Evolutionary conservation across 2,329 filamentous ascomycete genomes (phyloP).

Genomic region (Aspergillus felis): DNA sequence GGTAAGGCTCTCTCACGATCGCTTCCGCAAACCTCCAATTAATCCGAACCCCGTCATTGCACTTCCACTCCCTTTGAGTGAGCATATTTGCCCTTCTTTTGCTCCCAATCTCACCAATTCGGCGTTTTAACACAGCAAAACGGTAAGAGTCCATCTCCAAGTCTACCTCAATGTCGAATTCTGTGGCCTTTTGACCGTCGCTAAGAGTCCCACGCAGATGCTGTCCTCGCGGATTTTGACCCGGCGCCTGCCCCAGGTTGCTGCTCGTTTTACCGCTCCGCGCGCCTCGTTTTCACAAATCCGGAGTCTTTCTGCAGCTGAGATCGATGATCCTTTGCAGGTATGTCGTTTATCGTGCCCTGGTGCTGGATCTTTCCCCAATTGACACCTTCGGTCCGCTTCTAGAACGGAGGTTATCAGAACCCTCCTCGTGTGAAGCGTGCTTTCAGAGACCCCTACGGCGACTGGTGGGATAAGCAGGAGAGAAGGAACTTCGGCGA

Average conservation of each 20-base stretch:
- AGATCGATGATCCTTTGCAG: conserved; percentile 42
- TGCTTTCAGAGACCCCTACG: conserved; percentile 88
- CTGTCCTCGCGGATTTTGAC: conserved; percentile 43
- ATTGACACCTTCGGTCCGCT: conserved; percentile 16
- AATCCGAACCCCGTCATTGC: conserved; percentile 23
- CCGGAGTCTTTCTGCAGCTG: conserved; percentile 35
- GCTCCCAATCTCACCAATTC: conserved; percentile 10
- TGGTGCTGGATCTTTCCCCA: not conserved
- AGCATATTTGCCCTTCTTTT: conserved; percentile 17
- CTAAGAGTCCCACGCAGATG: conserved; percentile 35
- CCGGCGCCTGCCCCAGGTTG: conserved; percentile 39
- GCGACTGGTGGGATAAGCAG: conserved; percentile 95
- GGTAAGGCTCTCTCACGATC: conserved; percentile 4
- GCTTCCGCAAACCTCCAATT: conserved; percentile 26
- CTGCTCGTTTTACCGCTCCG: conserved; percentile 35
- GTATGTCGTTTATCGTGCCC: conserved; percentile 23
- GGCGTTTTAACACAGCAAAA: conserved; percentile 15
- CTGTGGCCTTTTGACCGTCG: conserved; percentile 6
- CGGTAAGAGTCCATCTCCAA: conserved; percentile 17
- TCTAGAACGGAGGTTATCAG: conserved; percentile 45
- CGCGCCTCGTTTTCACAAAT: conserved; percentile 42
- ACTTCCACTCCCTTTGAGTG: conserved; percentile 18
- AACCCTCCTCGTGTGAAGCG: conserved; percentile 67
- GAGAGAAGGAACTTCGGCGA: conserved; percentile 96
- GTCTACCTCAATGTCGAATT: not conserved